Conservation (phyloP, 169 alveolate genomes). For the Plasmodium sp. region DNA sequence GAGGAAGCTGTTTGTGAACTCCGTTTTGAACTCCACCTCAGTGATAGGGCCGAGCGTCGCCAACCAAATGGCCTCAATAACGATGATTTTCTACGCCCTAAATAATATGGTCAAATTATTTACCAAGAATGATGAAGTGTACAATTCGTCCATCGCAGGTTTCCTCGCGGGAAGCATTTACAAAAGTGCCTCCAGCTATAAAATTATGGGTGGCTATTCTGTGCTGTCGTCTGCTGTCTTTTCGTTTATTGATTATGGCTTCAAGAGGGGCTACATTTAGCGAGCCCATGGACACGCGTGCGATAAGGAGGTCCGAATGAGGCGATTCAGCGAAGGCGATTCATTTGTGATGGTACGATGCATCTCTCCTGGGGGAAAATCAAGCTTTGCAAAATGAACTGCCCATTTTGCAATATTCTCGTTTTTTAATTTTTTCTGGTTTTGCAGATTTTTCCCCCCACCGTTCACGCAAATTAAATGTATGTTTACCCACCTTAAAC, state of each 20-base stretch:
- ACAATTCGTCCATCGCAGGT: conserved; percentile 86
- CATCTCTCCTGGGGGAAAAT: neutral
- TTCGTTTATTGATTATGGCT: conserved; percentile 83
- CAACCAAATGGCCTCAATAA: conserved; percentile 86
- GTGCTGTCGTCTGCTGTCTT: conserved; percentile 78
- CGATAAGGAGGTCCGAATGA: neutral
- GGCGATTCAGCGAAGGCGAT: neutral
- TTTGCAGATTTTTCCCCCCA: neutral
- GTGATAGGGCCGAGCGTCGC: conserved; percentile 88
- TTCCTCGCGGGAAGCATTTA: conserved; percentile 89
- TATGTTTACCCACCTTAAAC: neutral
- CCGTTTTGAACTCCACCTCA: conserved; percentile 87
- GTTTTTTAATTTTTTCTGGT: neutral
- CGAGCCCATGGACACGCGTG: neutral
- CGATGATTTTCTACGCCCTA: conserved; percentile 87
- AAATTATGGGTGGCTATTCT: conserved; percentile 79
- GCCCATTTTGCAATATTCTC: neutral
- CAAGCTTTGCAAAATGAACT: neutral
- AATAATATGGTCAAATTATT: conserved; percentile 80
- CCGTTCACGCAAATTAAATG: neutral
- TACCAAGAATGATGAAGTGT: conserved; percentile 78
- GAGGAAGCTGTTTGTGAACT: conserved; percentile 85
- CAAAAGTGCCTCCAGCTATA: conserved; percentile 80
- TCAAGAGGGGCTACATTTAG: conserved; percentile 76
- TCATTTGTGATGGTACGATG: neutral